Base-by-base conservation (phyloP, 352 stramenopile genomes). In the Peronosclerospora sorghi region DNA sequence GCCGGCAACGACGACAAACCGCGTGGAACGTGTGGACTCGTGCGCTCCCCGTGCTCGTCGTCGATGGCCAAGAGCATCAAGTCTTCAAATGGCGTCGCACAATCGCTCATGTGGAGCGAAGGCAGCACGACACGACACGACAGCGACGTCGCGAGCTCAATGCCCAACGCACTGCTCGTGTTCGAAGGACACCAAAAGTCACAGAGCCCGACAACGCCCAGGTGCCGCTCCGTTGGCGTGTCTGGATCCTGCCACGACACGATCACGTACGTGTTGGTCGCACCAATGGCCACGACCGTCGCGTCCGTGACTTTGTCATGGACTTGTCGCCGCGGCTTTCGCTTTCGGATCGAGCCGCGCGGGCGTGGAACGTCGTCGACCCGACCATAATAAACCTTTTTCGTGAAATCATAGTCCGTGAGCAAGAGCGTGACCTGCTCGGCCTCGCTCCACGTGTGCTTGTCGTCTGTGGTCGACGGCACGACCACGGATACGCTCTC, bases 321-420 rank as follows among this genome's bases (percentile, higher is more conserved):
- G 43, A 45, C 27, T 14, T 65, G 56, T 9, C 86, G 44, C 5
- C 71, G 78, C 20, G 67, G 52, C 59, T 86, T 86, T 44, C 82
- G 69, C 51, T 87, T 88, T 62, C 88, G 86, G 52, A 85, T 90
- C 0, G 64, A 63, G 21, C 74, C 68, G 19, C 37, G 73, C 40
- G 69, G 65, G 2, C 86, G 74, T 6, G 90, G 56, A n/a, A 45
- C 41, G 2, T 51, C 48, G 23, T 74, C 65, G 8, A 66, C 51
- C 17, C 56, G 45, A 8, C 63, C 82, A 34, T 77, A 90, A 53
- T 77, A 94, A 27, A 94, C 68, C 30, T 66, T 65, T 65, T 92
- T 94, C 20, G 81, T 82, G 35, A 84, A 84, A 48, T 94, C 80
- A 51, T 83, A 94, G 58, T 94, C 78, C 1, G 82, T 75, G 2